phyloP scores from a whole-genome alignment of 75 land plant genomes.

The Larix kaempferi region DNA sequence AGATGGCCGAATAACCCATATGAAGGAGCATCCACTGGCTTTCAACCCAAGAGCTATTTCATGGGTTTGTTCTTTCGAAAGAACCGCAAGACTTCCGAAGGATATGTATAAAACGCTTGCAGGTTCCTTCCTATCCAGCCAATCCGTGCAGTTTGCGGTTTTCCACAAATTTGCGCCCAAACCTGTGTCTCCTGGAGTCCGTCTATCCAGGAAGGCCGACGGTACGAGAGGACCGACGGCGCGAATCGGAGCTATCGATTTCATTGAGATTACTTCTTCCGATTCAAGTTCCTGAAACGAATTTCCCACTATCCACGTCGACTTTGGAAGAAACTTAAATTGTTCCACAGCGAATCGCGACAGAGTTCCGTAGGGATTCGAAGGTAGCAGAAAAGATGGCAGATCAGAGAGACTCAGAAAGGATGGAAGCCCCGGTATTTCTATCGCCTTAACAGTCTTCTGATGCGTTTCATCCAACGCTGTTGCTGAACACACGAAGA shows the following conservation, averaged over 20 bases:
- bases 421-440: too few species aligned
- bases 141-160: neutral
- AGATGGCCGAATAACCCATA: constrained; percentile 21
- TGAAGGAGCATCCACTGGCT: constrained; percentile 11
- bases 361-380: constrained; percentile 28
- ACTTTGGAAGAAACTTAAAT: constrained; percentile 20
- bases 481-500: neutral
- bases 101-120: constrained; percentile 15
- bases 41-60: constrained; percentile 21
- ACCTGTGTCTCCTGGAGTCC: neutral
- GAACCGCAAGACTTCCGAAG: constrained; percentile 21
- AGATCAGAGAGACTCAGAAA: constrained; percentile 38
- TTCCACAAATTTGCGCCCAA: constrained; percentile 2
- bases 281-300: constrained; percentile 57
- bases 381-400: constrained; percentile 49
- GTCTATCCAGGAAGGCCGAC: neutral
- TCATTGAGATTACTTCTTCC: constrained; percentile 27
- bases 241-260: neutral
- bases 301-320: constrained; percentile 45
- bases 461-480: neutral
- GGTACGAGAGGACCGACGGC: constrained; percentile 60
- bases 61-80: constrained; percentile 9
- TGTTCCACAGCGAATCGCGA: neutral
- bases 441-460: constrained; percentile 13
- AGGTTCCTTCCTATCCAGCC: constrained; percentile 15